phyloP scores from a whole-genome alignment of 495 filamentous ascomycete species.

The Aspergillus conjunctus region DNA sequence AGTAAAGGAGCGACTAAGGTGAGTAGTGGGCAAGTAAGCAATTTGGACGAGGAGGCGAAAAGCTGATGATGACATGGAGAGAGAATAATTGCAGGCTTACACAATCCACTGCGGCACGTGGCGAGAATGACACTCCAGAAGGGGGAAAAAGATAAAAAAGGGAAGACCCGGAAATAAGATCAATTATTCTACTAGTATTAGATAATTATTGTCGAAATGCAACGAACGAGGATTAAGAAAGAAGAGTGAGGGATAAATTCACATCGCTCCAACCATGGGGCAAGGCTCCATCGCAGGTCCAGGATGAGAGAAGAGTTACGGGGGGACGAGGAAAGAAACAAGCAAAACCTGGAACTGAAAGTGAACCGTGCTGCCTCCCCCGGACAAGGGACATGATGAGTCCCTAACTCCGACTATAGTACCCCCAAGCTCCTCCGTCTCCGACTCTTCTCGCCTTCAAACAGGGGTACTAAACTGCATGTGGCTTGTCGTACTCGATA shows the following conservation, averaged over 20 bases:
- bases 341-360: too few relatives aligned
- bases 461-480: not conserved
- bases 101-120: constrained; percentile 22
- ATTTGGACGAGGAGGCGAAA: constrained; percentile 12
- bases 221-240: constrained; percentile 1
- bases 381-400: constrained; percentile 5
- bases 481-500: constrained; percentile 4
- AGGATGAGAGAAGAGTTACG: not conserved
- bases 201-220: constrained; percentile 3
- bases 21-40: constrained; percentile 15
- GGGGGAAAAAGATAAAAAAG: not conserved
- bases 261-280: constrained; percentile 1
- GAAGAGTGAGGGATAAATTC: constrained; percentile 1
- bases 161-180: not conserved
- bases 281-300: constrained; percentile 2
- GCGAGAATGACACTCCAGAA: constrained; percentile 5
- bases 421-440: constrained; percentile 5
- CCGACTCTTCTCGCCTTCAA: too few relatives aligned
- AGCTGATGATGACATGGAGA: constrained; percentile 21
- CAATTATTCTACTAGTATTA: not conserved
- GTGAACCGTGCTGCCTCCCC: constrained; percentile 16
- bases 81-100: constrained; percentile 18
- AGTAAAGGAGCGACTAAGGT: constrained; percentile 26
- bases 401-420: constrained; percentile 14
- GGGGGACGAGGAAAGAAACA: constrained; percentile 11